Percentiles rank a stretch among this genome's conserved stretches.
Conservation (phyloP, 75 land plant genomes). For the Picea glauca region DNA sequence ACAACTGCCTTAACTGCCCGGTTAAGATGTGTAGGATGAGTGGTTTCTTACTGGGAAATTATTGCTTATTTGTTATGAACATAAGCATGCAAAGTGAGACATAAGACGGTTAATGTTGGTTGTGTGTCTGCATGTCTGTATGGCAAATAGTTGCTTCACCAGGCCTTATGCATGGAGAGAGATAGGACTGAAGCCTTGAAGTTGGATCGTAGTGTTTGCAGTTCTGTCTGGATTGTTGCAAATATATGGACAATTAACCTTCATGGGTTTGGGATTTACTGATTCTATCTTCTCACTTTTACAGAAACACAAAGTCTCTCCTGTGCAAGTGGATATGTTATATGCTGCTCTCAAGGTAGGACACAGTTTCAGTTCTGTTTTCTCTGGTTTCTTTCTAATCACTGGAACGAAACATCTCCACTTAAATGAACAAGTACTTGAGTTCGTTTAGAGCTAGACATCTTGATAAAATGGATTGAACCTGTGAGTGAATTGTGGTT, state of each 20-base stretch:
- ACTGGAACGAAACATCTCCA: neutral
- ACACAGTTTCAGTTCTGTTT: neutral
- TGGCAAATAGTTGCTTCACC: neutral
- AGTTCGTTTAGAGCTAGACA: neutral
- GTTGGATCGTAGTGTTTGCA: neutral
- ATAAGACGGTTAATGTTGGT: neutral
- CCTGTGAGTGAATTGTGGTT: neutral
- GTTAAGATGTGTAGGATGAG: too few species aligned
- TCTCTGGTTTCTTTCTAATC: neutral
- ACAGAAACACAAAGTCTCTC: constrained; percentile 3
- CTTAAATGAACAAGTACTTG: neutral
- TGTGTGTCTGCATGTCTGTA: neutral
- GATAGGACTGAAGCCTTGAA: neutral
- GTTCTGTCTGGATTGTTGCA: neutral
- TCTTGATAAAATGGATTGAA: neutral
- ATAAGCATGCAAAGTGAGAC: neutral
- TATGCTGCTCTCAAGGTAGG: constrained; percentile 5
- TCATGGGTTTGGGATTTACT: neutral
- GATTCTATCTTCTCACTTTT: neutral
- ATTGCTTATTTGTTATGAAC: too few species aligned
- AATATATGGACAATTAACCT: neutral
- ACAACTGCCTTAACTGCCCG: too few species aligned
- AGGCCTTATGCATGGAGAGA: neutral
- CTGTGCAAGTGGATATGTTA: constrained; percentile 1
- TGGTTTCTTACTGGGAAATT: too few species aligned